phyloP scores from a whole-genome alignment of 768 basidiomycete genomes.

The Clathrus columnatus region DNA sequence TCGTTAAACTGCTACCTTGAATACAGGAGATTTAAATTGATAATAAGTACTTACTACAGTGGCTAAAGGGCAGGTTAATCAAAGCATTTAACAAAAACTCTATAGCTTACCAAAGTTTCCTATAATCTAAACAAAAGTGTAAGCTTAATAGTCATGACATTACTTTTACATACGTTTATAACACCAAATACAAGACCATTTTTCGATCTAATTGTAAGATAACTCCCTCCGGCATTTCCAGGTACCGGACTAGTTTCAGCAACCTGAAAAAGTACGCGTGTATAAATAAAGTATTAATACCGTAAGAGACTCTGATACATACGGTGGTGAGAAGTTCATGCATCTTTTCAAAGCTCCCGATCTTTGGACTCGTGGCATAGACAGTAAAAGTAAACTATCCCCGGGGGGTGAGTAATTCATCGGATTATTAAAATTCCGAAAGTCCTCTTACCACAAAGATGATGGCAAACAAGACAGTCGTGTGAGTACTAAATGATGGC shows the following conservation, averaged over 20 bases:
- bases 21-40: not conserved
- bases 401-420: not conserved
- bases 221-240: slow-evolving; percentile 82
- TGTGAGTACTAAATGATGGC: slow-evolving; percentile 57
- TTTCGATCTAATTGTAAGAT: slow-evolving; percentile 66
- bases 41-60: slow-evolving; percentile 8
- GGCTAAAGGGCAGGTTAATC: slow-evolving; percentile 11
- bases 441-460: slow-evolving; percentile 51
- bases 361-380: slow-evolving; percentile 69
- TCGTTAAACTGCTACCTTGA: slow-evolving; percentile 34
- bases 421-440: not conserved
- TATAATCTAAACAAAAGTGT: slow-evolving; percentile 32
- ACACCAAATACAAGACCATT: slow-evolving; percentile 77
- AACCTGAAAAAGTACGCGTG: slow-evolving; percentile 21
- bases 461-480: slow-evolving; percentile 77
- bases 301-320: not conserved
- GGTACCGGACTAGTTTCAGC: slow-evolving; percentile 48
- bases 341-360: slow-evolving; percentile 74
- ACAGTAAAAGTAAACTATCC: slow-evolving; percentile 47
- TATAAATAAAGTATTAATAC: not conserved
- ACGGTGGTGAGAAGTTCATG: slow-evolving; percentile 58
- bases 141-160: not conserved
- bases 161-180: slow-evolving; percentile 43
- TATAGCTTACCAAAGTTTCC: slow-evolving; percentile 71
- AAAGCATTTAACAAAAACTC: slow-evolving; percentile 10